Conservation (phyloP, 495 filamentous ascomycete species). For the Aspergillus haitiensis region DNA sequence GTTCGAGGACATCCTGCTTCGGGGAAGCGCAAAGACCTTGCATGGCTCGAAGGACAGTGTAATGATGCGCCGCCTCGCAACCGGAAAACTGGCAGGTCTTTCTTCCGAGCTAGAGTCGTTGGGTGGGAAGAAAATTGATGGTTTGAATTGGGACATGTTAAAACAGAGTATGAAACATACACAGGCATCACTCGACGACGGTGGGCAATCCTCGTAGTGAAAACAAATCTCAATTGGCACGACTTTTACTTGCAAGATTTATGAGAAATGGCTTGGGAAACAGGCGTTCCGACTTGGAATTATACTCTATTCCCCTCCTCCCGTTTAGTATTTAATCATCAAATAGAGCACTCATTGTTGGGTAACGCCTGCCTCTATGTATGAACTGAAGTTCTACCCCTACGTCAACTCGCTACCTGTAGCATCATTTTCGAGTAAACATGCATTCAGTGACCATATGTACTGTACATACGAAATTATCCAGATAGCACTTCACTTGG, state of each 20-base stretch:
- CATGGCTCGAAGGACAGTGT: constrained; percentile 66
- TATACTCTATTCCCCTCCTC: neutral
- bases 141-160: constrained; percentile 55
- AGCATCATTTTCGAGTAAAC: neutral
- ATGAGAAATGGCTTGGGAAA: constrained; percentile 21
- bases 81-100: constrained; percentile 46
- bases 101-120: constrained; percentile 40
- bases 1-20: constrained; percentile 64
- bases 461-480: too few relatives aligned
- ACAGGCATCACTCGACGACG: constrained; percentile 24
- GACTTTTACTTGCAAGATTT: constrained; percentile 10
- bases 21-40: constrained; percentile 60
- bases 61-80: constrained; percentile 64
- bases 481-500: too few relatives aligned
- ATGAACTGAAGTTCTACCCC: too few relatives aligned
- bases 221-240: neutral
- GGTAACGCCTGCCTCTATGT: neutral
- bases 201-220: constrained; percentile 16
- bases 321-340: neutral
- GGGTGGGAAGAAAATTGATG: constrained; percentile 51
- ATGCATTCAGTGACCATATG: neutral
- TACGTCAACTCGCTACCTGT: neutral
- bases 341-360: neutral
- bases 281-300: constrained; percentile 20
- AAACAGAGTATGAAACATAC: constrained; percentile 40